Percentiles rank a stretch among this genome's conserved stretches.
These are phyloP conservation scores for Nectriaceae sp. DNA, from an alignment of 2,329 filamentous ascomycete species.

Conservation along the genomic window DNA sequence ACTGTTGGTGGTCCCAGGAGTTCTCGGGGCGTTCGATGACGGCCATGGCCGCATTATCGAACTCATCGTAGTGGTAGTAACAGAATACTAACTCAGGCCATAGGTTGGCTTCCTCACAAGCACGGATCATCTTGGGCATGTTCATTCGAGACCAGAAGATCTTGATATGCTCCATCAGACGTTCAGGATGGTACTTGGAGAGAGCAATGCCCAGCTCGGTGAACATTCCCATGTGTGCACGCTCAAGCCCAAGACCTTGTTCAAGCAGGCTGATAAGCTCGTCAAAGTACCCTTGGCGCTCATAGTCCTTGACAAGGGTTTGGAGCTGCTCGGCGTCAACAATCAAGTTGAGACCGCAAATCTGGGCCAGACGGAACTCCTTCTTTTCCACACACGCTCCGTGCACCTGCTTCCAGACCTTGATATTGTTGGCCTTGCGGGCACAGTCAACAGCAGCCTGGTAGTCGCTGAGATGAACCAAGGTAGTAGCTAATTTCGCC, in stretches of 20 bases:
- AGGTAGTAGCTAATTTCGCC: conserved; percentile 96
- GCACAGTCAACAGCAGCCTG: conserved; percentile 97
- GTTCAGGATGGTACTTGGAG: conserved; percentile 92
- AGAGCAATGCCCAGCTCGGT: conserved; percentile 90
- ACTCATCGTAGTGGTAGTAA: conserved; percentile 98
- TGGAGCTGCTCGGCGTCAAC: conserved; percentile 95
- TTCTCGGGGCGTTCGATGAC: conserved; percentile 98
- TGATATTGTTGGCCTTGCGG: conserved; percentile 97
- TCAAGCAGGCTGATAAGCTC: conserved; percentile 94
- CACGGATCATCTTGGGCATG: conserved; percentile 93
- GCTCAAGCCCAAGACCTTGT: conserved; percentile 90
- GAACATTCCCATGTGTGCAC: conserved; percentile 96
- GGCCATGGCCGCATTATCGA: conserved; percentile 92
- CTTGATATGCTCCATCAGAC: conserved; percentile 97
- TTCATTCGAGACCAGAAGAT: conserved; percentile 98
- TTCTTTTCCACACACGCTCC: conserved; percentile 96
- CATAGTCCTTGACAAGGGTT: conserved; percentile 93
- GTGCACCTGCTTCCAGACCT: conserved; percentile 99
- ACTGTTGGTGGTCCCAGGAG: conserved; percentile 98
- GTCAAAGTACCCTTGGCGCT: conserved; percentile 96
- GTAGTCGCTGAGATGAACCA: conserved; percentile 96
- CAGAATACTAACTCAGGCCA: conserved; percentile 99
- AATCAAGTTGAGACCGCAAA: conserved; percentile 97
- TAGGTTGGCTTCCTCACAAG: conserved; percentile 89
- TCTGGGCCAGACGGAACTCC: conserved; percentile 97